Base-by-base conservation (phyloP, 192 early-diverging fungal species). In the Tieghemiomyces parasiticus region DNA sequence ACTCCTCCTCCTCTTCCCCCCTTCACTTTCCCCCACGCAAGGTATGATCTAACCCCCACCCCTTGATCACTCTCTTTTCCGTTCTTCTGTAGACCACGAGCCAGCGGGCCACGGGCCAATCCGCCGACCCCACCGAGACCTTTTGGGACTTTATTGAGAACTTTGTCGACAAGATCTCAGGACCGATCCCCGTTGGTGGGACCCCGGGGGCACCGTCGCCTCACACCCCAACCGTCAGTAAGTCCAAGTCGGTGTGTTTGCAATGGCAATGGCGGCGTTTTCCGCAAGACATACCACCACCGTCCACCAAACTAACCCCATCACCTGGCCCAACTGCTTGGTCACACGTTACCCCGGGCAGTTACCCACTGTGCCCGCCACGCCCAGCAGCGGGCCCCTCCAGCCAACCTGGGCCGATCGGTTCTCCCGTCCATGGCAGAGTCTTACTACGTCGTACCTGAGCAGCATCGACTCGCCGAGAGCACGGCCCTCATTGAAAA, bases 131-230 rank as follows among this genome's bases (percentile, higher is more conserved):
- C 9, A 24, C 29, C 32, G 52, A 54, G 8, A 25, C 24, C 13
- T 54, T 54, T n/a, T 54, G 52, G 52, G 52, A 33, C 10, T 54
- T 24, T 28, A 12, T 54, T 12, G 52, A 54, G 25, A 33, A 16
- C 16, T 28, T 54, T 12, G 52, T 54, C 25, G 52, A 54, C n/a
- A 25, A 31, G n/a, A 54, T 54, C 13, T 25, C 52, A 10, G 29
- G 25, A 12, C 52, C 52, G 6, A 25, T 31, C 8, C 25, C 52
- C 16, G 6, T 54, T n/a, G n/a, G n/a, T n/a, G n/a, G n/a, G n/a
- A n/a, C n/a, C n/a, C n/a, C n/a, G n/a, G n/a, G n/a, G 10, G 9
- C 52, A 14, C 12, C 52, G 3, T 10, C 52, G 3, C 52, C 52
- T 34, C 25, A 8, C 26, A 25, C 19, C 28, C 38, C 38, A 42